Evolutionary conservation across 164 flowering plant species (phyloP).

Genomic region (Amborella trichopoda): DNA sequence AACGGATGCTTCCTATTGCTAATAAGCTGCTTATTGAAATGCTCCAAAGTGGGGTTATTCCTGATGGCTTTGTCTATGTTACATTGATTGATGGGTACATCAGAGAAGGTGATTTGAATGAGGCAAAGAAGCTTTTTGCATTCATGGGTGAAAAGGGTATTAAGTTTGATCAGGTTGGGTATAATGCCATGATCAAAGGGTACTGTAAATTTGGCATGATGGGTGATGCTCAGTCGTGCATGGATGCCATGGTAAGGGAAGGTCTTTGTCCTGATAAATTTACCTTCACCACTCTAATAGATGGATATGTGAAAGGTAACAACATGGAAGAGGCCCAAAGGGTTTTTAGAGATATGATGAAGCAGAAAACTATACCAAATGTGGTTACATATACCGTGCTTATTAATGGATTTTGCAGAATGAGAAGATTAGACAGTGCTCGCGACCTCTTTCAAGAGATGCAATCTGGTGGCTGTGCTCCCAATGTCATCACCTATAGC

Average conservation of each 20-base stretch:
- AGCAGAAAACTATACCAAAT: conserved; percentile 49
- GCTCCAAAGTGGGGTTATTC: conserved; percentile 43
- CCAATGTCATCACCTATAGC: conserved; percentile 76
- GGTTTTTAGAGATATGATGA: conserved; percentile 36
- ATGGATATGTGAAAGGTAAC: conserved; percentile 63
- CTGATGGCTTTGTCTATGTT: conserved; percentile 53
- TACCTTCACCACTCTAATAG: conserved; percentile 64
- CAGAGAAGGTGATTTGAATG: conserved; percentile 43
- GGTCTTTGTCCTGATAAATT: conserved; percentile 45
- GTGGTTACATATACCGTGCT: conserved; percentile 63
- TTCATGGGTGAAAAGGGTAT: conserved; percentile 26
- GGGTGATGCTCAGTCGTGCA: conserved; percentile 43
- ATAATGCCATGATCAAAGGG: conserved; percentile 78
- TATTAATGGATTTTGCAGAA: conserved; percentile 64
- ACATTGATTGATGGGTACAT: conserved; percentile 65
- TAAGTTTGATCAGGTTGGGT: conserved; percentile 43
- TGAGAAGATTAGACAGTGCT: conserved; percentile 34
- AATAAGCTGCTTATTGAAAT: conserved; percentile 50
- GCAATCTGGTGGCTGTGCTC: conserved; percentile 36
- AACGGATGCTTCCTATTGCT: conserved; percentile 38
- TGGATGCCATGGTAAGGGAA: conserved; percentile 31
- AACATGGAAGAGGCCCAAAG: conserved; percentile 38
- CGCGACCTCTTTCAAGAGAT: conserved; percentile 38
- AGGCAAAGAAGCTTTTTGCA: conserved; percentile 47
- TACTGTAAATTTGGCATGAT: conserved; percentile 67